A percentile compares a stretch with the other conserved stretches of the same genome.
These are phyloP conservation scores for Apostasia ramifera DNA, from an alignment of 106 monocot genomes.

Conservation along the genomic window DNA sequence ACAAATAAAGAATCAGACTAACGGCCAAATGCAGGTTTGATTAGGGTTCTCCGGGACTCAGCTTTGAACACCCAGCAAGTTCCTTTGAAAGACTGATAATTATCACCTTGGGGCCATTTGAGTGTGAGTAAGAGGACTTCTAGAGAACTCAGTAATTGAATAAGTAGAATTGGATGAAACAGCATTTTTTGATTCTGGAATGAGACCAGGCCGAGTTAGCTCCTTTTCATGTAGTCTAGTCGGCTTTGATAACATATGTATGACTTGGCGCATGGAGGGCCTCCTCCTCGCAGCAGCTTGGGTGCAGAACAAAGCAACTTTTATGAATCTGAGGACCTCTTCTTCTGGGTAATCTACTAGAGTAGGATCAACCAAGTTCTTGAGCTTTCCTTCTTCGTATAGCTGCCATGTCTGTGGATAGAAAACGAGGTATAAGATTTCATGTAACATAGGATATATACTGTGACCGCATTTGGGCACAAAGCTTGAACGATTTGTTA, in stretches of 20 bases:
- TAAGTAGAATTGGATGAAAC: constrained; percentile 6
- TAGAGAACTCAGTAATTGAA: constrained; percentile 11
- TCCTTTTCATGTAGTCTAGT: constrained; percentile 40
- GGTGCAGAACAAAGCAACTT: constrained; percentile 65
- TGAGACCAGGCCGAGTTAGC: constrained; percentile 48
- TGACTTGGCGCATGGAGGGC: constrained; percentile 58
- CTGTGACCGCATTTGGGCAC: too few species aligned
- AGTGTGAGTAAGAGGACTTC: constrained; percentile 14
- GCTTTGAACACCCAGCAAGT: background rate
- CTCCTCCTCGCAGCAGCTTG: constrained; percentile 48
- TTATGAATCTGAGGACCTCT: constrained; percentile 49
- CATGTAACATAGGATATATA: too few species aligned
- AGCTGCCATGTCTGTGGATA: constrained; percentile 68
- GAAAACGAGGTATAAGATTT: background rate
- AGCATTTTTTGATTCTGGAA: constrained; percentile 11
- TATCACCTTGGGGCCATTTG: constrained; percentile 43
- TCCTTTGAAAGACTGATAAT: background rate
- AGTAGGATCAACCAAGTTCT: constrained; percentile 42
- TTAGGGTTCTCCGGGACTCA: background rate
- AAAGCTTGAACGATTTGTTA: too few species aligned
- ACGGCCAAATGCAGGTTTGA: background rate
- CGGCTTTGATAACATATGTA: constrained; percentile 54
- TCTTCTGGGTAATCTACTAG: constrained; percentile 54
- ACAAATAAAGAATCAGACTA: background rate
- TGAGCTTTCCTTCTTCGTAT: constrained; percentile 37